Evolutionary conservation across 1,284 basidiomycete species (phyloP).

Genomic region (Inonotus obliquus): DNA sequence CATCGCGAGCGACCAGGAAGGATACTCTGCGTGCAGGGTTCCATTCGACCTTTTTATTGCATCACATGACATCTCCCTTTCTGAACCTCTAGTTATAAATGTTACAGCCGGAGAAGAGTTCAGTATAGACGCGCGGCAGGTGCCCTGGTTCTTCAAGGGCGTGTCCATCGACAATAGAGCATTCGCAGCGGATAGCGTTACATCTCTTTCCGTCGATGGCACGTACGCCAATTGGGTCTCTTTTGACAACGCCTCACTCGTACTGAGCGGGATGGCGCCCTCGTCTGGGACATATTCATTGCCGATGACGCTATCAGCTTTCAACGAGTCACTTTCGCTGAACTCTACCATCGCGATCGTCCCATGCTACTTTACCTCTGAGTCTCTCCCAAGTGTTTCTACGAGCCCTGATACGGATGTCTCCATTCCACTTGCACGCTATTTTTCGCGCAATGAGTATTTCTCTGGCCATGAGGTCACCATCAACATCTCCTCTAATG

Average conservation of each 20-base stretch:
- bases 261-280: constrained; percentile 62
- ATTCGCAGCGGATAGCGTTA: constrained; percentile 50
- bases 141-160: constrained; percentile 28
- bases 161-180: constrained; percentile 56
- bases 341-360: constrained; percentile 6
- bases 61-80: constrained; percentile 48
- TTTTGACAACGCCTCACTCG: constrained; percentile 51
- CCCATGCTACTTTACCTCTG: constrained; percentile 9
- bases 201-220: constrained; percentile 50
- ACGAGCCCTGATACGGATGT: constrained; percentile 3
- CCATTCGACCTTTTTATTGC: constrained; percentile 58
- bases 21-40: constrained; percentile 49
- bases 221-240: constrained; percentile 56
- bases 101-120: constrained; percentile 41
- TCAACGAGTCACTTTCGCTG: constrained; percentile 55
- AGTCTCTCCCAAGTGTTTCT: background rate
- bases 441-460: background rate
- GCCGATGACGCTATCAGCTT: constrained; percentile 55
- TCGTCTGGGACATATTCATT: constrained; percentile 35
- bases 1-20: constrained; percentile 60
- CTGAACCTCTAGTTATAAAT: constrained; percentile 44
- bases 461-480: constrained; percentile 9
- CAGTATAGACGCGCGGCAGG: constrained; percentile 27
- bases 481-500: background rate
- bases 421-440: background rate